Conservation (phyloP, 2,329 filamentous ascomycete species). For the Aspergillus fischeri region DNA sequence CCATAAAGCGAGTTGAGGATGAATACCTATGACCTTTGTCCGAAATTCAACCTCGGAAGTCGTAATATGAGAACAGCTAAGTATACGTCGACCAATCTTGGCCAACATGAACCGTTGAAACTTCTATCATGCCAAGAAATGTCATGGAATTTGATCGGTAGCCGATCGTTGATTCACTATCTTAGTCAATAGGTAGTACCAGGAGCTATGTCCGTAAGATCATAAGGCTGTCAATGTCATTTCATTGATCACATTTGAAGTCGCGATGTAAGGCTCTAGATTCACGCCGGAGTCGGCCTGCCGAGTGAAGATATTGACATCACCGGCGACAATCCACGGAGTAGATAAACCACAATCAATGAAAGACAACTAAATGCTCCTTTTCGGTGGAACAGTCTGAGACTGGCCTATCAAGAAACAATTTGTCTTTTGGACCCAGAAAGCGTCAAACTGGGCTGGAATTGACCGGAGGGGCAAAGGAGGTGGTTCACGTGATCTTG, state of each 20-base stretch:
- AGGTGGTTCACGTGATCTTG: constrained; percentile 21
- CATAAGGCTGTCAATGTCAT: not conserved
- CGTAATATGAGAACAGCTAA: not conserved
- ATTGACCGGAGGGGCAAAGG: not conserved
- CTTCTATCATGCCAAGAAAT: not conserved
- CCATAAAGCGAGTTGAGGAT: not conserved
- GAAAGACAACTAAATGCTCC: not conserved
- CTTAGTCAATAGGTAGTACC: not conserved
- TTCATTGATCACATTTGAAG: not conserved
- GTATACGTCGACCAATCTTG: not conserved
- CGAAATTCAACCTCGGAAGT: not conserved
- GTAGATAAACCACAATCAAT: not conserved
- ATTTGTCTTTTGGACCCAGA: not conserved
- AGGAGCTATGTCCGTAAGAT: not conserved
- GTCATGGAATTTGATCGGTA: not conserved
- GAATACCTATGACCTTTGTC: not conserved
- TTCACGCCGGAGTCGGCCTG: not conserved
- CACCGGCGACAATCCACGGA: not conserved
- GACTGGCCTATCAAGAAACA: not conserved
- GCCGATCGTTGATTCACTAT: not conserved
- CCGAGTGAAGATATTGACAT: not conserved
- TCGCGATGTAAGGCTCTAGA: too few species aligned
- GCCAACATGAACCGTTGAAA: not conserved
- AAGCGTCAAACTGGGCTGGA: not conserved
- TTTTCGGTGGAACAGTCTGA: not conserved